A percentile compares a stretch with the other conserved stretches of the same genome.
Evolutionary conservation across 176 grass and related monocot genomes (phyloP).

Genomic region (Carex pumila): DNA sequence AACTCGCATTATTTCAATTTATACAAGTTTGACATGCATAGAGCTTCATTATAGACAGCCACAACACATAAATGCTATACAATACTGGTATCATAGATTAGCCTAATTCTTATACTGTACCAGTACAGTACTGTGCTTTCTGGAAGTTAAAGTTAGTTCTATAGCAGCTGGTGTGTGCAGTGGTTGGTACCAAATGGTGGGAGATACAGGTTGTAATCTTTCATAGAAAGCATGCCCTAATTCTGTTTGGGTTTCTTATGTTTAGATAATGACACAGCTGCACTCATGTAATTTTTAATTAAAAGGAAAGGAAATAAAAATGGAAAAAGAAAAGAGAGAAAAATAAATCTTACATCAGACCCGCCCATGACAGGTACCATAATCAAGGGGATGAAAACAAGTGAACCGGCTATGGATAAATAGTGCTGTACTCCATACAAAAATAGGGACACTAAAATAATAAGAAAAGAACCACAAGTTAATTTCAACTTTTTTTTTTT

Average conservation of each 20-base stretch:
- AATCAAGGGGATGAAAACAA: conserved; percentile 97
- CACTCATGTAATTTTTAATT: not conserved
- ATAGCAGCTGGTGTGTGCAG: not conserved
- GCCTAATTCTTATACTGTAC: not conserved
- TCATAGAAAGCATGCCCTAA: not conserved
- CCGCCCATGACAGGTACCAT: conserved; percentile 92
- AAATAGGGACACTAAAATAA: conserved; percentile 55
- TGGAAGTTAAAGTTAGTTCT: conserved; percentile 4
- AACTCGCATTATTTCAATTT: not conserved
- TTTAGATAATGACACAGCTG: not conserved
- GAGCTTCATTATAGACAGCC: not conserved
- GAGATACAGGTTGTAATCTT: not conserved
- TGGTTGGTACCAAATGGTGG: not conserved
- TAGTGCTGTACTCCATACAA: conserved; percentile 97
- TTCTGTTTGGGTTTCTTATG: not conserved
- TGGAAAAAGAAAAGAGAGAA: conserved; percentile 26
- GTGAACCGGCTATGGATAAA: conserved; percentile 90
- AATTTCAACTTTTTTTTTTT: not conserved
- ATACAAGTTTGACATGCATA: not conserved
- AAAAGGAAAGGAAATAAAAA: not conserved
- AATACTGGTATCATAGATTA: not conserved
- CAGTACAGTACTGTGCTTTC: not conserved
- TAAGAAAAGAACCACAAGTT: not conserved
- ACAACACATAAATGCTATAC: not conserved
- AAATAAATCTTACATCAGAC: conserved; percentile 67